A percentile compares a stretch with the other conserved stretches of the same genome.
phyloP scores from a whole-genome alignment of 2,329 filamentous ascomycete genomes.

The Allantophomopsis cytisporea region DNA sequence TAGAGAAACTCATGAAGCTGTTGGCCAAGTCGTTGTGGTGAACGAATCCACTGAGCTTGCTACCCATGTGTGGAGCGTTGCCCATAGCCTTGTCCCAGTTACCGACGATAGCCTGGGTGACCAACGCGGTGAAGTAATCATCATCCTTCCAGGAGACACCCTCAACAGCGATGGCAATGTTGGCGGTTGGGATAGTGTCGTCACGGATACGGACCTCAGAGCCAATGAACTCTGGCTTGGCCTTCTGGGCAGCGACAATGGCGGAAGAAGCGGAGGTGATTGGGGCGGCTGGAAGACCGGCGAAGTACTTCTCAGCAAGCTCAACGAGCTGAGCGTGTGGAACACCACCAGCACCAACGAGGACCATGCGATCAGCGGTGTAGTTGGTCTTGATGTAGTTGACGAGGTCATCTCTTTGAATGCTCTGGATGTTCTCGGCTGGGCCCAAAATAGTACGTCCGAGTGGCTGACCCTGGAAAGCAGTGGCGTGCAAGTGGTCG shows the following conservation, averaged over 20 bases:
- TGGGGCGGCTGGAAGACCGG: slow-evolving; percentile 60
- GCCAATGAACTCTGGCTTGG: slow-evolving; percentile 87
- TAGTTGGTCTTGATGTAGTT: slow-evolving; percentile 99
- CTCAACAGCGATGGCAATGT: slow-evolving; percentile 97
- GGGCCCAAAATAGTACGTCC: slow-evolving; percentile 96
- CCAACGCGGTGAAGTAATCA: slow-evolving; percentile 96
- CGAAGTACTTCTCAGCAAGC: slow-evolving; percentile 93
- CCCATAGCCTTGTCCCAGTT: slow-evolving; percentile 99
- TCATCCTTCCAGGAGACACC: slow-evolving; percentile 99
- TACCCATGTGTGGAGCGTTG: slow-evolving; percentile 91
- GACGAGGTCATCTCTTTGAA: slow-evolving; percentile 77
- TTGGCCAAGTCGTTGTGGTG: slow-evolving; percentile 93
- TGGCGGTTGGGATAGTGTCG: slow-evolving; percentile 88
- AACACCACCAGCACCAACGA: slow-evolving; percentile 88
- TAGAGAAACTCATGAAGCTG: slow-evolving; percentile 99
- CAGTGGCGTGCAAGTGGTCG: slow-evolving; percentile 96
- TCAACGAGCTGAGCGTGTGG: slow-evolving; percentile 90
- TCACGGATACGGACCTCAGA: slow-evolving; percentile 93
- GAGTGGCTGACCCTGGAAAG: slow-evolving; percentile 90
- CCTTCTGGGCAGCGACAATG: slow-evolving; percentile 58
- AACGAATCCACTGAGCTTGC: slow-evolving; percentile 92
- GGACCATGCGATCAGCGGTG: slow-evolving; percentile 98
- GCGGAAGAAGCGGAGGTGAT: slow-evolving; percentile 59
- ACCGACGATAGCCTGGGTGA: slow-evolving; percentile 95
- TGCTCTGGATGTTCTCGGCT: slow-evolving; percentile 95